Evolutionary conservation across 495 filamentous ascomycete species (phyloP).

Genomic region (Penicillium turbatum): DNA sequence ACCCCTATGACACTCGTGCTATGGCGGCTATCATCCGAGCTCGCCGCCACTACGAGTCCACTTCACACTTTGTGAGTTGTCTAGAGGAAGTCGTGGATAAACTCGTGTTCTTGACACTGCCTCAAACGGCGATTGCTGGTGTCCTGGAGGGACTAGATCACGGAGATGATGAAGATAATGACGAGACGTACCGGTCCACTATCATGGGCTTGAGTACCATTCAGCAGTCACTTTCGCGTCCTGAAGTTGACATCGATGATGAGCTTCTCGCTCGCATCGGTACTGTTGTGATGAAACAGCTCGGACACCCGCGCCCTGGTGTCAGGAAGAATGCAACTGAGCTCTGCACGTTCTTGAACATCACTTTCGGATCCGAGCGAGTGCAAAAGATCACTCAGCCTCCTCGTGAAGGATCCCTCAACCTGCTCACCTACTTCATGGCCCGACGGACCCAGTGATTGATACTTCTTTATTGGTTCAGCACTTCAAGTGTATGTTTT

Average conservation of each 20-base stretch:
- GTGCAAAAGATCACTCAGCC: constrained; percentile 64
- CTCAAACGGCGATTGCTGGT: constrained; percentile 43
- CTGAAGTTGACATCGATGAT: constrained; percentile 25
- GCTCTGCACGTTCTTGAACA: constrained; percentile 70
- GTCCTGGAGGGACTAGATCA: constrained; percentile 29
- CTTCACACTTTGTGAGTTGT: constrained; percentile 53
- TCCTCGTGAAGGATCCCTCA: constrained; percentile 63
- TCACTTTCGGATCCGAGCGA: constrained; percentile 51
- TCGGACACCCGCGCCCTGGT: constrained; percentile 70
- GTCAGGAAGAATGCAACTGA: constrained; percentile 74
- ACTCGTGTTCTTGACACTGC: constrained; percentile 45
- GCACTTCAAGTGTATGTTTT: background rate
- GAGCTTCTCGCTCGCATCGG: constrained; percentile 41
- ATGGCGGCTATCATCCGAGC: constrained; percentile 65
- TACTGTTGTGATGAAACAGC: constrained; percentile 52
- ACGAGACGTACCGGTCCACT: constrained; percentile 32
- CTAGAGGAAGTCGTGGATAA: constrained; percentile 56
- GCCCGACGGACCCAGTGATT: constrained; percentile 45
- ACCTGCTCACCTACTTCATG: constrained; percentile 79
- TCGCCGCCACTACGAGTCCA: constrained; percentile 50
- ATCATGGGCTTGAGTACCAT: constrained; percentile 49
- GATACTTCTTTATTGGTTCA: background rate
- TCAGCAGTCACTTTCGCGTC: constrained; percentile 15
- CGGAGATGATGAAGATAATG: constrained; percentile 28
- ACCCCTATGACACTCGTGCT: constrained; percentile 58